Evolutionary conservation across 441 rosid genomes (phyloP), one percentile per base, ranked within the genome.

Genomic region (Croton setiger): DNA sequence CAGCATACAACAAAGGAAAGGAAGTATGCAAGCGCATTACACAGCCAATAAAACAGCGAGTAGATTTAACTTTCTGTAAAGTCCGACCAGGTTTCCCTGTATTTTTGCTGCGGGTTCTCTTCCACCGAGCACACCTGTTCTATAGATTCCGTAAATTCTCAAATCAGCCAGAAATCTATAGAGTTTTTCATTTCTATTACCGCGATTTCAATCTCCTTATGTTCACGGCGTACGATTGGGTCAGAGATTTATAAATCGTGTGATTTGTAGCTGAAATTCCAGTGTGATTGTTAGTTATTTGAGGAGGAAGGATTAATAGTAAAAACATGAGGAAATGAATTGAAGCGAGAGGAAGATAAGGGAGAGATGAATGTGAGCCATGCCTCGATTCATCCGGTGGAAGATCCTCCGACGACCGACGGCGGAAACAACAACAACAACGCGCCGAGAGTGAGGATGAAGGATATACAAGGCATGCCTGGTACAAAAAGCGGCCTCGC

Each of bases 401-500:
- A 88, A 74, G 91, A 86, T 80, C 88, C 83, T 56, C 76, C 85
- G 0, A 70, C 84, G 37, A 84, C 85, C 23, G 1, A 79, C 14
- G 90, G 75, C 1, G 88, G 70, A 20, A 75, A 60, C 48, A 75
- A 79, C 51, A 62, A 67, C 45, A 62, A 77, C 20, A 73, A 74
- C 39, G 73, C 64, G 10, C 87, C 83, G 5, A 82, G 85, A 62
- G 82, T 80, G 60, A 81, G 92, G 86, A 84, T 87, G 90, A 87
- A 88, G 80, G 86, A 87, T 20, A 55, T 84, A 54, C 88, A 85
- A 63, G 92, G 95, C 12, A 88, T 87, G 92, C 91, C 96, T 0
- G 91, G 91, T 18, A 89, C 92, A 0, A 72, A 66, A 7, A 92
- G 89, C 1, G 92, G 96, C 33, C 74, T 89, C 10, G 74, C 74